A percentile compares a stretch with the other conserved stretches of the same genome.
phyloP scores from a whole-genome alignment of 1,284 basidiomycete species.

The Ustilago cynodontis region DNA sequence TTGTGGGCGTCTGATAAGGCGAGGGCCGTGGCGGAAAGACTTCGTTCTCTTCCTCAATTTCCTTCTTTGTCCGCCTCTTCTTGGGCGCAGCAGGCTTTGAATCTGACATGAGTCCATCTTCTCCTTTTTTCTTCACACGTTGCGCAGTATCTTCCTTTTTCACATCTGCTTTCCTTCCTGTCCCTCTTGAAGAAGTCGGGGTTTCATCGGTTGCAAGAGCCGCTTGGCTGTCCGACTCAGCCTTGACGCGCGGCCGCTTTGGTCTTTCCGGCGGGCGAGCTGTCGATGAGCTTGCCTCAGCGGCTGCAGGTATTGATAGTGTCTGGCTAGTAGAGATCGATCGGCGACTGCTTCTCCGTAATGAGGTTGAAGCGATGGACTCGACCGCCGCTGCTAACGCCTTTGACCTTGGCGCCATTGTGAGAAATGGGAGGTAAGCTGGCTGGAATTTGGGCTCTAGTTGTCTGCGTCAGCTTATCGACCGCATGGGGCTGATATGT shows the following conservation, averaged over 20 bases:
- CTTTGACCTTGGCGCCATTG: conserved; percentile 25
- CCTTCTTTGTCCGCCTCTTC: conserved; percentile 29
- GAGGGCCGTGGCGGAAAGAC: conserved; percentile 29
- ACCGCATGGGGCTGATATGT: too few species aligned
- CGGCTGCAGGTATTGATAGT: not conserved
- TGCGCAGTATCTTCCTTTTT: not conserved
- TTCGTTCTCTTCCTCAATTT: conserved; percentile 16
- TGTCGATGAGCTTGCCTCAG: not conserved
- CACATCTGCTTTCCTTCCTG: not conserved
- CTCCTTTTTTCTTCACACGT: conserved; percentile 9
- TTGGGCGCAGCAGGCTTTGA: conserved; percentile 10
- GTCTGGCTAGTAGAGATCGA: conserved; percentile 6
- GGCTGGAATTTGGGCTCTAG: too few species aligned
- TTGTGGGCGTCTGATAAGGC: not conserved
- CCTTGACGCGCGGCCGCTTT: conserved; percentile 20
- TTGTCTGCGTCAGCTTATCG: too few species aligned
- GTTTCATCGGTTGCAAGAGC: not conserved
- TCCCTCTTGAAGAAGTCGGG: not conserved
- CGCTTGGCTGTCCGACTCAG: not conserved
- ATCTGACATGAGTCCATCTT: not conserved
- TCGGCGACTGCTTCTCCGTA: conserved; percentile 31
- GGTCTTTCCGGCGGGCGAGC: not conserved
- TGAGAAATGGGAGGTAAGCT: too few species aligned
- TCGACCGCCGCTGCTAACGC: conserved; percentile 21
- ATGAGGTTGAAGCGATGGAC: not conserved